Base-by-base conservation (phyloP, 2,329 filamentous ascomycete species). In the Aphanocladium album region DNA sequence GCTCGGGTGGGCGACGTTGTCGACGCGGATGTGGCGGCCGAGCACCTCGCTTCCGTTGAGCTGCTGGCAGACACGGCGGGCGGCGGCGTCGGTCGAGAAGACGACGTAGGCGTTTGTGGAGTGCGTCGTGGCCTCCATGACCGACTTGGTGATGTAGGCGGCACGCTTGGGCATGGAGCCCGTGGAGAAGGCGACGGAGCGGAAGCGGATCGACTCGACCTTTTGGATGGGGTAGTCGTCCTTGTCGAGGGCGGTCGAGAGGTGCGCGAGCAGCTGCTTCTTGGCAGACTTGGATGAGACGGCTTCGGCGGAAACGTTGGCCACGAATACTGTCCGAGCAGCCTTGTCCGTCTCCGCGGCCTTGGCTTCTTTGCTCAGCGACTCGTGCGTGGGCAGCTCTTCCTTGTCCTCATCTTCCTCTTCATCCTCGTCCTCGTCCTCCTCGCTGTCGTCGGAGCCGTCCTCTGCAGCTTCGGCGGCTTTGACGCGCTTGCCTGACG, bases 41-140 rank as follows among this genome's bases (percentile, higher is more conserved):
- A 99, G 84, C 2, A 98, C 82, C 17, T 91, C 79, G 1, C 85
- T 90, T 53, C 93, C 95, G 68, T 99, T 99, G 45, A 99, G 83
- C 43, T 84, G 83, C 64, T 85, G 80, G 51, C 88, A 85, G 2
- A 93, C 93, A 67, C 88, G 85, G 59, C 91, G 86, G 14, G 91
- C 92, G 3, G 90, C 91, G 9, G 84, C 78, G 1, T 84, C 75
- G 1, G 89, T 91, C 47, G 86, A 89, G 77, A 95, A 97, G 53
- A 99, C 92, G 33, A 84, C 91, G 71, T 99, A 99, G 51, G 95
- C 95, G 72, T 99, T 97, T 62, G 93, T 92, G 64, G 90, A 96
- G 69, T 90, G 91, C 1, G 93, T 95, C 1, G 96, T 99, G 21
- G 91, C 86, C 63, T 90, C 88, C 88, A 97, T 93, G 61, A 98